Conservation (phyloP, 2,329 filamentous ascomycete genomes). For the Cytospora leucostoma region DNA sequence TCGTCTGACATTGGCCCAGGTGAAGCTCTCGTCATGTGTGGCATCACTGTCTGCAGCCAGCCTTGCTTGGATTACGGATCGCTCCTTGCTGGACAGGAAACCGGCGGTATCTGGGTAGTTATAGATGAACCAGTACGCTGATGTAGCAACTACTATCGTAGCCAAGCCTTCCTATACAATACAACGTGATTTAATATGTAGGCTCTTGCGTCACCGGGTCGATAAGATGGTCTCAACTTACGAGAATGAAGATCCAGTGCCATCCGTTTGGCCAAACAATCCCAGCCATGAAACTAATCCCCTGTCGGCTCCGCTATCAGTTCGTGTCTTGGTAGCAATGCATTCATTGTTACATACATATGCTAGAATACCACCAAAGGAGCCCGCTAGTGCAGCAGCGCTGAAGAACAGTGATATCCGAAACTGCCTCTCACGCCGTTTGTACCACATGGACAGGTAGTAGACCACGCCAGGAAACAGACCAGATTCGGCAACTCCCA, state of each 20-base stretch:
- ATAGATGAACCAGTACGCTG: conserved; percentile 62
- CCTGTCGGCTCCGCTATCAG: conserved; percentile 36
- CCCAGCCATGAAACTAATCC: conserved; percentile 55
- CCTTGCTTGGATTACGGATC: conserved; percentile 60
- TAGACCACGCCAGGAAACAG: conserved; percentile 53
- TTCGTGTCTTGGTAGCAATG: background rate
- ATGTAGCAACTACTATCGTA: conserved; percentile 53
- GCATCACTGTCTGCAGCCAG: conserved; percentile 70
- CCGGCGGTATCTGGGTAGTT: conserved; percentile 63
- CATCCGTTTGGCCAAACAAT: conserved; percentile 55
- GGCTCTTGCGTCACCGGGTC: background rate
- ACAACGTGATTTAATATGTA: background rate
- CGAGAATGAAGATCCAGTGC: conserved; percentile 63
- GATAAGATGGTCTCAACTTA: conserved; percentile 33
- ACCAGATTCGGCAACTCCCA: conserved; percentile 56
- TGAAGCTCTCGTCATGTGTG: conserved; percentile 67
- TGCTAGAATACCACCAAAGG: conserved; percentile 58
- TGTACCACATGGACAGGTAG: conserved; percentile 58
- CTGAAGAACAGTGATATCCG: conserved; percentile 59
- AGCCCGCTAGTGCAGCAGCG: conserved; percentile 55
- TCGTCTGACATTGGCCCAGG: conserved; percentile 64
- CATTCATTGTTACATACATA: conserved; percentile 42
- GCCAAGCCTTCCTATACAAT: conserved; percentile 52
- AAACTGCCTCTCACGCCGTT: conserved; percentile 54
- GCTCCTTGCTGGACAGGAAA: conserved; percentile 57